Percentiles rank a stretch among this genome's conserved stretches.
Evolutionary conservation across 371 early-diverging fungal species (phyloP).

Genomic region (Apophysomyces elegans): DNA sequence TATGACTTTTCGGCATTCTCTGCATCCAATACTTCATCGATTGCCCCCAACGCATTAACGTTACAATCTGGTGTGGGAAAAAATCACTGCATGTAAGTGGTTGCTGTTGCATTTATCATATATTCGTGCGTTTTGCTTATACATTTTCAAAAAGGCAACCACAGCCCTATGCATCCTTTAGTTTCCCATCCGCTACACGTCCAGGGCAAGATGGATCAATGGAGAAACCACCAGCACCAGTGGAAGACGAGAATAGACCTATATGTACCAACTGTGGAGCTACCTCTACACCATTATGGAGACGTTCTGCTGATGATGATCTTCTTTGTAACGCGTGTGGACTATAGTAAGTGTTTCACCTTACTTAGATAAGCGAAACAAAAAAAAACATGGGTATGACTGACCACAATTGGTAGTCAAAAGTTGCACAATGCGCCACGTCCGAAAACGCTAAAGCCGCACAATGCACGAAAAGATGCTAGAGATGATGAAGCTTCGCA

Average conservation of each 20-base stretch:
- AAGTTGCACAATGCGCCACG: conserved; percentile 96
- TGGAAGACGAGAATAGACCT: conserved; percentile 18
- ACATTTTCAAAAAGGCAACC: not conserved
- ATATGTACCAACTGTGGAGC: conserved; percentile 84
- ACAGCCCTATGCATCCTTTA: not conserved
- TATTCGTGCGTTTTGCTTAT: not conserved
- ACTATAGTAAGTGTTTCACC: conserved; percentile 57
- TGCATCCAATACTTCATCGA: not conserved
- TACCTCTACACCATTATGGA: conserved; percentile 91
- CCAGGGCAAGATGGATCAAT: conserved; percentile 13
- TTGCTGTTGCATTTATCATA: not conserved
- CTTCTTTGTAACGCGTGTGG: conserved; percentile 94
- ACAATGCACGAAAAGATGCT: not conserved
- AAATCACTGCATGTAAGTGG: conserved; percentile 1
- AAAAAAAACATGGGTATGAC: no score
- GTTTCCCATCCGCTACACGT: conserved; percentile 11
- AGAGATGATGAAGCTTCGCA: conserved; percentile 10
- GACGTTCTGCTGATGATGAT: conserved; percentile 78
- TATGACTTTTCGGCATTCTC: conserved; percentile 1
- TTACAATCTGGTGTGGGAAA: conserved; percentile 5
- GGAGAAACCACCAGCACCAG: conserved; percentile 14
- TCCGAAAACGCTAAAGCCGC: conserved; percentile 49
- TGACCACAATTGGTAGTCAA: conserved; percentile 22
- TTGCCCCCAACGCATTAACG: conserved; percentile 6
- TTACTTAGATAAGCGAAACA: no score